Base-by-base conservation (phyloP, 2,329 filamentous ascomycete genomes). In the Alternaria panax region DNA sequence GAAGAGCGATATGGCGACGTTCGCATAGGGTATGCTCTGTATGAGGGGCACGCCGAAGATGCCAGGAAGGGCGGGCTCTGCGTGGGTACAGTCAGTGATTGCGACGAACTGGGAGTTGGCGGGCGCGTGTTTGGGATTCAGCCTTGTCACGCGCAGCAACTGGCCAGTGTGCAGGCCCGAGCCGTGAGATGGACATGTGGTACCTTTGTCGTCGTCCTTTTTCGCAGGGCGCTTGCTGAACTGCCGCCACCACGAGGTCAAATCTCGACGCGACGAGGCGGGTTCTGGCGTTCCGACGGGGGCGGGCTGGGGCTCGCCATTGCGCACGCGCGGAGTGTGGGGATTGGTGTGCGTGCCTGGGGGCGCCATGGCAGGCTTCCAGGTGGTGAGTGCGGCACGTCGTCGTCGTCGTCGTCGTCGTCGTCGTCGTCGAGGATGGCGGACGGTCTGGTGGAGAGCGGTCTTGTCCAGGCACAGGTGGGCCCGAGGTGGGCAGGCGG, bases 221-320 rank as follows among this genome's bases (percentile, higher is more conserved):
- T 87, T 87, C 53, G 84, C 81, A 64, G 84, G 79, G 59, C 80
- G 86, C 81, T 95, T 79, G 69, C 74, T 95, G 82, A 99, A 98
- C 72, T 90, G 89, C 80, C 93, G 97, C 95, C 95, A 98, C 95
- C 95, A 99, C 60, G 92, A 96, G 70, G 93, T 91, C 69, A 98
- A 84, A 77, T 97, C 93, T 77, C 92, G 88, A 82, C 91, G 96
- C 67, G 88, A 92, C 28, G 92, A 92, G 55, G 91, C 92, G 41
- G 92, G 92, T 71, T 85, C 82, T 58, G 83, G 79, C 57, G 76
- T 85, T 75, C 76, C 80, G 79, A 75, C 78, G 57, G 80, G 77
- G 65, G 70, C 76, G 38, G 75, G 76, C 72, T 75, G 80, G 47
- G 80, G 78, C 59, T 80, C 80, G 59, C 77, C 78, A 63, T 79